Conservation (phyloP, 176 grass and related monocot species). For the Musa beccarii region DNA sequence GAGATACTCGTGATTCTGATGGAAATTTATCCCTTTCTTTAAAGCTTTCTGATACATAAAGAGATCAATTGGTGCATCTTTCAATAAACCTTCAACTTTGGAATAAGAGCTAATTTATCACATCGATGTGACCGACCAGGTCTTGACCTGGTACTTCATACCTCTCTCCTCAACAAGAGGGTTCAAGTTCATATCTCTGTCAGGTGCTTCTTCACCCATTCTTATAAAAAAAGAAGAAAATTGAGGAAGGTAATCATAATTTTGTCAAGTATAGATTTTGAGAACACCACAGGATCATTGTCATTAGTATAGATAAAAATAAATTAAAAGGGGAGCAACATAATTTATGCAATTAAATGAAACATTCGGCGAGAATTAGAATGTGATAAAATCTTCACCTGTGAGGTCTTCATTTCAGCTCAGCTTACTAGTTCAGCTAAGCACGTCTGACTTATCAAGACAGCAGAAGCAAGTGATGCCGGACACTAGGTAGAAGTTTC, state of each 20-base stretch:
- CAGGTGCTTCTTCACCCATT: no score
- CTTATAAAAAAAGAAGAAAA: neutral
- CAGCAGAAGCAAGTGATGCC: neutral
- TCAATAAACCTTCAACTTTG: neutral
- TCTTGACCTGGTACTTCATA: neutral
- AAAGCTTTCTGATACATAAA: no score
- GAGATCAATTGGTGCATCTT: no score
- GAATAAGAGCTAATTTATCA: neutral
- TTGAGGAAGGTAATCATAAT: neutral
- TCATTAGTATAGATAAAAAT: neutral
- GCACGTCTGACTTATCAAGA: neutral
- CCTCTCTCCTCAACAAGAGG: no score
- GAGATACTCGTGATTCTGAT: no score
- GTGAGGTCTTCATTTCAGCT: constrained; percentile 11
- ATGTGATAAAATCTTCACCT: neutral
- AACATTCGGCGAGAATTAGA: neutral
- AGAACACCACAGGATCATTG: neutral
- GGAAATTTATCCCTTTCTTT: no score
- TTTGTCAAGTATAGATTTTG: neutral
- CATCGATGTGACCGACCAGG: neutral
- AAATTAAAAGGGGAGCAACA: neutral
- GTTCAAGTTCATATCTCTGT: no score
- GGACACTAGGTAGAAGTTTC: neutral
- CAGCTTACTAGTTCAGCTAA: neutral
- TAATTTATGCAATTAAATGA: neutral